Evolutionary conservation across 345 rosid species (phyloP), one percentile per base, ranked within the genome.

Genomic region (Ailanthus altissimus): DNA sequence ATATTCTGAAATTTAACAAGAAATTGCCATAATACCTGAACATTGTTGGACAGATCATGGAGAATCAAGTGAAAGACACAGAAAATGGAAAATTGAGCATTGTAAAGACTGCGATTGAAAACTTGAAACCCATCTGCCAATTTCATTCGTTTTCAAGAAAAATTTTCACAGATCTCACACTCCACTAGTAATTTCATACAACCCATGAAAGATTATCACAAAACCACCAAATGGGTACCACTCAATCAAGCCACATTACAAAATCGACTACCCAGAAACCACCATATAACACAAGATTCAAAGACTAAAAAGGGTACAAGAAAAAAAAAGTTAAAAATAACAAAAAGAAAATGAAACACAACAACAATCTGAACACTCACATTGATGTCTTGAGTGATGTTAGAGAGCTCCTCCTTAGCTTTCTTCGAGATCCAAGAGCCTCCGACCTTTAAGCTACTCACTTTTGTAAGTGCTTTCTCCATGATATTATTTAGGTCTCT

Each of bases 401-500:
- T 92, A 43, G 92, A 83, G 83, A 95, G 74, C 87, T 95, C 99
- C 74, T 89, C 92, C 82, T 92, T 93, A 63, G 99, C 99, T 84
- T 90, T 92, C 87, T 89, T 95, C 0, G 99, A 90, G 88, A 95
- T 90, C 99, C 99, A 95, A 5, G 86, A 86, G 69, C 91, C 79
- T 49, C 96, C 91, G 3, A 92, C 90, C 79, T 91, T 96, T 46
- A 96, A 88, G 92, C 98, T 93, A 79, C 85, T 84, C 61, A 96
- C 97, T 85, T 87, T 93, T 43, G 98, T 90, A 38, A 96, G 76
- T 10, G 98, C 99, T 72, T 87, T 93, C 90, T 96, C 99, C 99
- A 96, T 93, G 3, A 32, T 32, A 32, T 32, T 32, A 32, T 32
- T 32, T n/a, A n/a, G n/a, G n/a, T n/a, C n/a, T 79, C 54, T 74